Conservation (phyloP, 768 basidiomycete genomes). For the Suillus sp. region DNA sequence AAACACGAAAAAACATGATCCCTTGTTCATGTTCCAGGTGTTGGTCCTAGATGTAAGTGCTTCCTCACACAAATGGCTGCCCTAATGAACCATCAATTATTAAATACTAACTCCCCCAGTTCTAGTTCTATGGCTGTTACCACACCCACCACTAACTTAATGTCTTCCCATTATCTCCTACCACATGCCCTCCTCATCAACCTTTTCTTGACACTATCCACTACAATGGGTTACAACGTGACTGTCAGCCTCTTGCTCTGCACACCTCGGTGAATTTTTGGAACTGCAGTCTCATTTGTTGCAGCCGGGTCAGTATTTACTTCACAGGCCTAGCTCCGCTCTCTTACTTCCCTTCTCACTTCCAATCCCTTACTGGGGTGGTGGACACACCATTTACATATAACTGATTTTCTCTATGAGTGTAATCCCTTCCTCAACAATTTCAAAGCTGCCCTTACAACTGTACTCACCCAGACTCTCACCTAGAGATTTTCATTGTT, state of each 20-base stretch:
- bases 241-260: no score
- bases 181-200: no score
- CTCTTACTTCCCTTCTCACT: constrained; percentile 54
- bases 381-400: constrained; percentile 75
- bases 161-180: no score
- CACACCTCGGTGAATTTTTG: no score
- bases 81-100: neutral
- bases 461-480: constrained; percentile 64
- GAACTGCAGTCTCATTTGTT: no score
- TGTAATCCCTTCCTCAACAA: constrained; percentile 46
- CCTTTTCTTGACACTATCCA: no score
- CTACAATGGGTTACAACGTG: no score
- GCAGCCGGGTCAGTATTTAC: no score
- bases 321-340: constrained; percentile 38
- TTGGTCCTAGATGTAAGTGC: neutral
- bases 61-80: neutral
- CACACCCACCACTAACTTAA: no score
- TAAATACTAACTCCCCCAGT: neutral
- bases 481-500: constrained; percentile 71
- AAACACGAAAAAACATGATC: constrained; percentile 14
- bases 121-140: neutral
- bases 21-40: constrained; percentile 1
- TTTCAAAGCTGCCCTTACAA: constrained; percentile 54
- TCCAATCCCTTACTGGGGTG: constrained; percentile 58
- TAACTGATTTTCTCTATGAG: constrained; percentile 51